Evolutionary conservation across 1,284 basidiomycete species (phyloP), one percentile per base, ranked within the genome.

Genomic region (Pseudozyma sp.): DNA sequence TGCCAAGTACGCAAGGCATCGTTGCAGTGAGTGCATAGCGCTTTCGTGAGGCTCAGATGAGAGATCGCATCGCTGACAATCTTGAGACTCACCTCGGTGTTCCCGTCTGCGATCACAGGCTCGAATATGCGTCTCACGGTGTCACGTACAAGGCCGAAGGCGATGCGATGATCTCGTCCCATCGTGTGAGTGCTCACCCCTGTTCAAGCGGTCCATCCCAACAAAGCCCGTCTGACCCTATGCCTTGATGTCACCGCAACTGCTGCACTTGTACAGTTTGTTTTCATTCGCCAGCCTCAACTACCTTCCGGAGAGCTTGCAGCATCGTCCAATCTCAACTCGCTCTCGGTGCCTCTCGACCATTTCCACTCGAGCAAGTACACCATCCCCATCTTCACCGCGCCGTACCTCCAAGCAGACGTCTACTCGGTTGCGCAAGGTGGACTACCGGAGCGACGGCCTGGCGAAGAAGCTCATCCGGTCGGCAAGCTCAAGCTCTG

Each of bases 341-440:
- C 71, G 34, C 75, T 80, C 55, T 75, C 75, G 1, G 61, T 80
- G 1, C 79, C 79, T 7, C 48, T 78, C 24, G 69, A 63, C 54
- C 64, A 78, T 40, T 62, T 80, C 4, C 59, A 71, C 7, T 55
- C 74, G 19, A 62, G 43, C 54, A 72, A 68, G 13, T 80, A 79
- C 53, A 49, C 53, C 13, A 80, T 80, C 30, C 79, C 79, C 35
- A 75, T 80, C 68, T 79, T 80, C 48, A 60, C 60, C 19, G 77
- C 77, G 7, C 67, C 79, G 5, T 67, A 79, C 42, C 72, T 73
- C 49, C 75, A 79, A 50, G 75, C 77, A 33, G 67, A 62, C 19
- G 56, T 80, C 30, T 65, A 75, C 40, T 76, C 79, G 14, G 77
- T 77, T 0, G 35, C 61, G 4, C 63, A 66, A n/a, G 79, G 79